phyloP scores from a whole-genome alignment of 1,284 basidiomycete genomes.

The Naganishia cerealis region DNA sequence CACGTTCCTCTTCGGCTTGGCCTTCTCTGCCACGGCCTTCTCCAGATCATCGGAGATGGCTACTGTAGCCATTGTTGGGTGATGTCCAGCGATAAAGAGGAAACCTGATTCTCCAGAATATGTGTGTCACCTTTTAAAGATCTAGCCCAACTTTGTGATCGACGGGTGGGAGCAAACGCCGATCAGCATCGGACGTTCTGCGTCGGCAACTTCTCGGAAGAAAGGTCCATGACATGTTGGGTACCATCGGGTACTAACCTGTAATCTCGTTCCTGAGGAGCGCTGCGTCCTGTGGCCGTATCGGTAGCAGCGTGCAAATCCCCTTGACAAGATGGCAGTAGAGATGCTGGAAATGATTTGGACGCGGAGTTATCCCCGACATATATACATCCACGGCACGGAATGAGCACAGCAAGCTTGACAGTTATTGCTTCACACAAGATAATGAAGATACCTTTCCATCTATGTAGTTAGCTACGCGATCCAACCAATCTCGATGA shows the following conservation, averaged over 20 bases:
- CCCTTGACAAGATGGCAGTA: too few relatives aligned
- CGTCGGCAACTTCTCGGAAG: background rate
- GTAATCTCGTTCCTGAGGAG: too few relatives aligned
- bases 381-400: too few relatives aligned
- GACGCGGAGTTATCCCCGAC: too few relatives aligned
- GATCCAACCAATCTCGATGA: background rate
- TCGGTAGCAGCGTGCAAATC: too few relatives aligned
- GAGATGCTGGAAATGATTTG: too few relatives aligned
- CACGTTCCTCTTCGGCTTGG: slow-evolving; percentile 16
- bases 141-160: background rate
- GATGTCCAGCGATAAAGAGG: background rate
- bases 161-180: slow-evolving; percentile 5
- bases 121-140: background rate
- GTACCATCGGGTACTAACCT: too few relatives aligned
- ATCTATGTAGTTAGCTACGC: too few relatives aligned
- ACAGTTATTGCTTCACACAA: too few relatives aligned
- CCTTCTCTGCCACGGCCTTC: slow-evolving; percentile 5
- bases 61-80: slow-evolving; percentile 10
- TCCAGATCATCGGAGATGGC: slow-evolving; percentile 9
- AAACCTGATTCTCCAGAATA: background rate
- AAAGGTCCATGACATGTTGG: background rate
- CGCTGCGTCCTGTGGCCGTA: too few relatives aligned
- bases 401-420: too few relatives aligned
- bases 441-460: too few relatives aligned
- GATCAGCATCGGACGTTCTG: background rate